Evolutionary conservation across 2,329 filamentous ascomycete genomes (phyloP).

Genomic region (Elsinoe arachidis): DNA sequence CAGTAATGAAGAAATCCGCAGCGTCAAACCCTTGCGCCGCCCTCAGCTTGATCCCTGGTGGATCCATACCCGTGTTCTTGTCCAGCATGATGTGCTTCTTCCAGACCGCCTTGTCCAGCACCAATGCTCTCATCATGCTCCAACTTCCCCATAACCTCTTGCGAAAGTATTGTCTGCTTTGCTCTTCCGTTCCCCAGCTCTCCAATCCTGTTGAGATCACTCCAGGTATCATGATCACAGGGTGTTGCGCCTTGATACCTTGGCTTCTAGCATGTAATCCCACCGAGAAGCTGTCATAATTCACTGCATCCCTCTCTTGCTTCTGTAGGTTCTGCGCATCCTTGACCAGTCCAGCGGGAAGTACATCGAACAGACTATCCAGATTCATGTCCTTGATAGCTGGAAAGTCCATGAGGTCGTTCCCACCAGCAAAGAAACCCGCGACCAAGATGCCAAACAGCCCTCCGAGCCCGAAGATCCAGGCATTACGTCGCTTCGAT

Average conservation of each 20-base stretch:
- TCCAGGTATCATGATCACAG: conserved; percentile 93
- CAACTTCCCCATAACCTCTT: conserved; percentile 95
- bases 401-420: conserved; percentile 82
- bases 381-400: conserved; percentile 62
- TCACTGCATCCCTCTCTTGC: conserved; percentile 77
- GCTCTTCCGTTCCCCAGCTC: conserved; percentile 86
- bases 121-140: conserved; percentile 95
- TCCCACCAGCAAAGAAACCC: conserved; percentile 79
- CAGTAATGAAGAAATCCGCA: conserved; percentile 82
- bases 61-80: conserved; percentile 81
- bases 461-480: conserved; percentile 81
- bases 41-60: conserved; percentile 78
- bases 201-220: conserved; percentile 96
- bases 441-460: conserved; percentile 85
- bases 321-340: conserved; percentile 83
- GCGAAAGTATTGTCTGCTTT: conserved; percentile 81
- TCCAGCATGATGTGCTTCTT: conserved; percentile 97
- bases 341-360: conserved; percentile 75
- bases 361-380: conserved; percentile 75
- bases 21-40: conserved; percentile 96
- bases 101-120: conserved; percentile 88
- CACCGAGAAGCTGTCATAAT: conserved; percentile 89
- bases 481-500: conserved; percentile 62
- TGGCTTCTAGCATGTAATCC: conserved; percentile 74
- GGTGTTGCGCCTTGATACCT: conserved; percentile 72